Evolutionary conservation across 176 grass and related monocot genomes (phyloP), one percentile per base, ranked within the genome.

Genomic region (Poa pratensis): DNA sequence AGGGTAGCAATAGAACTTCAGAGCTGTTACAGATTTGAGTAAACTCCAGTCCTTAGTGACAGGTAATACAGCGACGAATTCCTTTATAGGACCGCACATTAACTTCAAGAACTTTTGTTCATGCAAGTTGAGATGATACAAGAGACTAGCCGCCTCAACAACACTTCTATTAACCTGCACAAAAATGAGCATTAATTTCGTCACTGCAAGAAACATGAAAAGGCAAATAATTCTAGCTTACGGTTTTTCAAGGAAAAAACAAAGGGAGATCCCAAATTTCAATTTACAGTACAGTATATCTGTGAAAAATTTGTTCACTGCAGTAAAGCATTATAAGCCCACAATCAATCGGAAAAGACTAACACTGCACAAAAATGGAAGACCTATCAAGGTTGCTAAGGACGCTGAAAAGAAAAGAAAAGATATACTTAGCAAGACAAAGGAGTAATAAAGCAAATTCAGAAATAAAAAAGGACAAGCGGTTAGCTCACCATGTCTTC

Each of bases 121-220:
- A 67, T 67, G 16, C 32, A 67, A 19, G 30, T 35, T 30, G 7
- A 67, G 28, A 67, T 35, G 64, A 35, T 67, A 67, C 30, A 67
- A 10, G 64, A 4, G 64, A 67, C 30, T 7, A 39, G 32, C 65
- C 7, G 7, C 18, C 65, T 68, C 65, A 39, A 68, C 3, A 37
- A 68, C 34, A 4, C 65, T 39, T 68, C 9, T 35, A 37, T 34
- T 68, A 68, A 39, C 65, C 65, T 68, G 65, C 32, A 37, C 3
- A 9, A 68, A 68, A 39, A 9, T 39, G 65, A 20, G 32, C 17
- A 37, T 39, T 19, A 37, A 9, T 68, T 20, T 39, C 32, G 37
- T 20, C 65, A 39, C 65, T 39, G 17, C 32, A 68, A 68, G 65
- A 68, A 68, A 68, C 17, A 39, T 19, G 65, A 68, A 68, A 68